These are phyloP conservation scores for Calcarisporium arbuscula DNA, from an alignment of 2,329 filamentous ascomycete species.

Conservation along the genomic window DNA sequence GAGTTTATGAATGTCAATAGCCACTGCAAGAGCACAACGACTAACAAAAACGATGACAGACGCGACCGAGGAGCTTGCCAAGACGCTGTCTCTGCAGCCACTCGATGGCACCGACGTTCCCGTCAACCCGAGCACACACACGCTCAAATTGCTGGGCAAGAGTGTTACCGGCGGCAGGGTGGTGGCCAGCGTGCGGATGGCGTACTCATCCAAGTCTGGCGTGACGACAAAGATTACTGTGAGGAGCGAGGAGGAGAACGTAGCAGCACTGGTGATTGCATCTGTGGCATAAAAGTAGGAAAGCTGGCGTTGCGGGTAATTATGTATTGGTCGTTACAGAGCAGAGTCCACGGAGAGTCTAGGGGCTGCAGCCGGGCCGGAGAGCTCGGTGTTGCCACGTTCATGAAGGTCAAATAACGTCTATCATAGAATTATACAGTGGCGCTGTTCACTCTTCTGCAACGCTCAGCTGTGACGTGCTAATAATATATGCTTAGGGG, in stretches of 20 bases:
- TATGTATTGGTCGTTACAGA: slow-evolving; percentile 27
- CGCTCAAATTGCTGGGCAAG: slow-evolving; percentile 93
- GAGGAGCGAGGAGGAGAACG: slow-evolving; percentile 84
- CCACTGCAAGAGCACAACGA: neutral
- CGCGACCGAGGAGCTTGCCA: slow-evolving; percentile 84
- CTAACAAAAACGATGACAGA: slow-evolving; percentile 49
- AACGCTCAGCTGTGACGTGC: too few species aligned
- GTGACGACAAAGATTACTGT: slow-evolving; percentile 95
- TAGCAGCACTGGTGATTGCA: slow-evolving; percentile 77
- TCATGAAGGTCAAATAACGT: too few species aligned
- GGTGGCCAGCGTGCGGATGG: slow-evolving; percentile 84
- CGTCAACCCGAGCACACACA: slow-evolving; percentile 82
- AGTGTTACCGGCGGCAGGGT: slow-evolving; percentile 86
- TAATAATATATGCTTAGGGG: too few species aligned
- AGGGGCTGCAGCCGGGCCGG: neutral
- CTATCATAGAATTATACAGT: too few species aligned
- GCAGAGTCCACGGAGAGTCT: too few species aligned
- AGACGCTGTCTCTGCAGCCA: slow-evolving; percentile 82
- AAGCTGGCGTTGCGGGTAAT: slow-evolving; percentile 30
- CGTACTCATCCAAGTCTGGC: slow-evolving; percentile 83
- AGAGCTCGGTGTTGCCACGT: too few species aligned
- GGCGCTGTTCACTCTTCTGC: too few species aligned
- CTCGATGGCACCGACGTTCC: slow-evolving; percentile 91
- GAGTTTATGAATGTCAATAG: slow-evolving; percentile 29
- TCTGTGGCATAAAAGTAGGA: slow-evolving; percentile 63